Percentiles rank a stretch among this genome's conserved stretches.
Conservation (phyloP, 2,329 filamentous ascomycete genomes). For the Nakataea oryzae region DNA sequence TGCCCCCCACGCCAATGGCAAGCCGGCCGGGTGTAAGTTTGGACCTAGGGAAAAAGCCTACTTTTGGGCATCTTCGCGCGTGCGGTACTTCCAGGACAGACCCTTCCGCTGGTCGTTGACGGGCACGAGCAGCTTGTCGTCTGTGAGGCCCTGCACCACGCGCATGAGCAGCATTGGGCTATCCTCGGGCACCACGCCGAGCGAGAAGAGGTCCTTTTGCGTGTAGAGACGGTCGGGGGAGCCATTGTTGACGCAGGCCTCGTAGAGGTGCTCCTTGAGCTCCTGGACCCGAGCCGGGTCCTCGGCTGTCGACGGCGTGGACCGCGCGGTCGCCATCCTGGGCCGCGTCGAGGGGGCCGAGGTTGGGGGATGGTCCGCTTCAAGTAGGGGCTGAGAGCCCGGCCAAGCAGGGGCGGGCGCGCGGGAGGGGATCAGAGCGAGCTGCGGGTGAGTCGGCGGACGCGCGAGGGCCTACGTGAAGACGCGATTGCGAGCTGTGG, state of each 20-base stretch:
- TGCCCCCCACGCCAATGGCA: not conserved
- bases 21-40: not conserved
- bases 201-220: conserved; percentile 45
- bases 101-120: conserved; percentile 30
- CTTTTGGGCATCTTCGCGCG: conserved; percentile 51
- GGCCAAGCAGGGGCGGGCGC: not conserved
- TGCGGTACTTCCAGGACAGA: conserved; percentile 48
- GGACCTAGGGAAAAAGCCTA: conserved; percentile 18
- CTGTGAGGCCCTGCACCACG: conserved; percentile 45
- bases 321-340: conserved; percentile 10
- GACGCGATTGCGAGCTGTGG: not conserved
- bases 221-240: conserved; percentile 39
- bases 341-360: not conserved
- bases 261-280: conserved; percentile 47
- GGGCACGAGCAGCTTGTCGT: conserved; percentile 49
- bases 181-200: conserved; percentile 44
- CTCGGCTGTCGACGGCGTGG: conserved; percentile 9
- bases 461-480: not conserved
- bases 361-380: no score
- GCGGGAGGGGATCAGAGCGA: not conserved
- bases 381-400: not conserved
- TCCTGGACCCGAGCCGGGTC: conserved; percentile 32
- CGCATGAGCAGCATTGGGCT: conserved; percentile 43
- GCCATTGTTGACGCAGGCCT: conserved; percentile 39
- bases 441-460: not conserved